These are phyloP conservation scores for Curvularia spicifera DNA, from an alignment of 2,329 filamentous ascomycete genomes.

Conservation along the genomic window DNA sequence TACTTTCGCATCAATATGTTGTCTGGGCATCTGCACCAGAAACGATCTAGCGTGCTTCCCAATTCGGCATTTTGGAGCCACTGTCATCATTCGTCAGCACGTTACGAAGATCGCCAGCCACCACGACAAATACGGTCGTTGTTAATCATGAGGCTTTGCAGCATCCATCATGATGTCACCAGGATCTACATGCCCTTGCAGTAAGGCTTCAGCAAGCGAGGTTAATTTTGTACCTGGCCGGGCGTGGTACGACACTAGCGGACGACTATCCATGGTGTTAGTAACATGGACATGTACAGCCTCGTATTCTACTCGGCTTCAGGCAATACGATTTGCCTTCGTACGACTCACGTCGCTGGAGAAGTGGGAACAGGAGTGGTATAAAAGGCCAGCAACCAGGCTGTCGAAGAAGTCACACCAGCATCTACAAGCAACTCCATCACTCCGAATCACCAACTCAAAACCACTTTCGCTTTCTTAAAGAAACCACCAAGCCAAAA, in stretches of 20 bases:
- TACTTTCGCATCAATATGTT: background rate
- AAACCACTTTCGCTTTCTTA: background rate
- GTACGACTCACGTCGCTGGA: background rate
- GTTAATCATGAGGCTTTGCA: background rate
- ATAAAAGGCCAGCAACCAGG: background rate
- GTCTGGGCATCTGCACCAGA: background rate
- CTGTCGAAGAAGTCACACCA: background rate
- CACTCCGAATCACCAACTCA: background rate
- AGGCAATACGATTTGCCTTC: background rate
- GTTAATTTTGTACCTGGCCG: background rate
- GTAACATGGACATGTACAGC: background rate
- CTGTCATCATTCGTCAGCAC: conserved; percentile 11
- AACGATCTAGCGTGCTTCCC: background rate
- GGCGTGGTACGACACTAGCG: background rate
- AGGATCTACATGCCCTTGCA: conserved; percentile 1
- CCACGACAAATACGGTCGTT: conserved; percentile 4
- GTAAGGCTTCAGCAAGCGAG: background rate
- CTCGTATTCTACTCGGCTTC: conserved; percentile 7
- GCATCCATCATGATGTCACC: background rate
- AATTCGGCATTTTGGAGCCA: background rate
- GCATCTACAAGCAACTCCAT: background rate
- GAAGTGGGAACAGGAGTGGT: background rate
- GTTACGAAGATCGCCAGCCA: conserved; percentile 12
- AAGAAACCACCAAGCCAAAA: background rate
- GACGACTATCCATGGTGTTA: background rate